Base-by-base conservation (phyloP, 257 asterid genomes). In the Petunia secreta region DNA sequence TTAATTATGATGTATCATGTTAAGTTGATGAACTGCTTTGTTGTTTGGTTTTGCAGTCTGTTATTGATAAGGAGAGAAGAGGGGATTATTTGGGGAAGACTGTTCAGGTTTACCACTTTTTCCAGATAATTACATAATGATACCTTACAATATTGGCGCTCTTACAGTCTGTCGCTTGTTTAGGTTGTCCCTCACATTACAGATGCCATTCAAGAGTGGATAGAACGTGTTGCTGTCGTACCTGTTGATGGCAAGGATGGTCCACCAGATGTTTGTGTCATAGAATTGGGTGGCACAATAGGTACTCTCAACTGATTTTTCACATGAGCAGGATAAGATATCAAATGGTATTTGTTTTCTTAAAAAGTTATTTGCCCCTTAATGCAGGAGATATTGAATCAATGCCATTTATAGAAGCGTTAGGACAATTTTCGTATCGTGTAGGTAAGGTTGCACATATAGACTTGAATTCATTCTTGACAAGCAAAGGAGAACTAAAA, bases 371-470 rank as follows among this genome's bases (percentile, higher is more conserved):
- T 63, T 48, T 69, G 63, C 65, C 39, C 57, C 74, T 37, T 86
- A 48, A 80, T 85, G 81, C 87, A 94, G 98, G 98, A 68, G 98
- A 95, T 83, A 95, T 95, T 75, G 98, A 95, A 80, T 94, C 98
- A 3, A 93, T 93, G 98, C 98, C 97, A 66, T 94, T 91, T 84
- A 91, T 94, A 25, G 98, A 94, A 88, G 98, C 98, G 75, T 91
- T 93, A 40, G 97, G 98, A 63, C 98, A 94, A 78, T 94, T 94
- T 77, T 93, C 98, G 34, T 91, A 87, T 65, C 96, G 97, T 38
- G 98, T 93, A 11, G 98, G 98, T 94, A 87, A 86, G 91, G 41
- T 50, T 65, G 68, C 7, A 14, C 2, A 7, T 78, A 63, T 50
- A 58, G 10, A 60, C 54, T 36, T 66, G 81, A 36, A 71, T 65